Evolutionary conservation across 1,284 basidiomycete species (phyloP).

Genomic region (Ceratobasidium sp.): DNA sequence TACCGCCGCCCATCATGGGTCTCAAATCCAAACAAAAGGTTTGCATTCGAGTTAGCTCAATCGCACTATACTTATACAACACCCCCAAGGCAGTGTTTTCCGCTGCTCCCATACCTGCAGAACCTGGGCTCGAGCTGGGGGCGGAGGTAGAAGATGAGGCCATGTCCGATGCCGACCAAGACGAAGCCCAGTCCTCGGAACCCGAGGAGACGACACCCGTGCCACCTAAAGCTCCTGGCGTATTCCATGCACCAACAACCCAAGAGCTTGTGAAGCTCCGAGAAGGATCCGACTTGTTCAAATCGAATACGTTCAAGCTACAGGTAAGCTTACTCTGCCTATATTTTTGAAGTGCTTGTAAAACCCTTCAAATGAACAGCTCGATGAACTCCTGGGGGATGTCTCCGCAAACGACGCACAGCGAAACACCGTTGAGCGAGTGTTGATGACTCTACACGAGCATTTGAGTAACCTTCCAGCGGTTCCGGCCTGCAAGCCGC

Average conservation of each 20-base stretch:
- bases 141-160: background rate
- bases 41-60: background rate
- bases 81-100: constrained; percentile 15
- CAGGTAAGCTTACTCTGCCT: constrained; percentile 60
- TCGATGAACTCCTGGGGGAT: constrained; percentile 80
- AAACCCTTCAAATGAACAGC: constrained; percentile 55
- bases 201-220: background rate
- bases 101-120: background rate
- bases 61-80: background rate
- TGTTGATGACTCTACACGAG: constrained; percentile 67
- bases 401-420: constrained; percentile 69
- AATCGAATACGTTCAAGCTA: constrained; percentile 84
- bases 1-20: constrained; percentile 11
- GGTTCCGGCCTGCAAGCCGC: constrained; percentile 65
- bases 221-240: constrained; percentile 16
- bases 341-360: constrained; percentile 18
- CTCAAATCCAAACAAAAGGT: constrained; percentile 19
- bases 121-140: background rate
- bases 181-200: background rate
- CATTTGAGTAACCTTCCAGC: constrained; percentile 66
- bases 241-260: constrained; percentile 55
- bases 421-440: constrained; percentile 61
- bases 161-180: constrained; percentile 7
- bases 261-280: constrained; percentile 78
- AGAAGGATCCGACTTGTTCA: constrained; percentile 78